These are phyloP conservation scores for Blastobotrys malaysiensis DNA, from an alignment of 1,139 yeast genomes.

Conservation along the genomic window DNA sequence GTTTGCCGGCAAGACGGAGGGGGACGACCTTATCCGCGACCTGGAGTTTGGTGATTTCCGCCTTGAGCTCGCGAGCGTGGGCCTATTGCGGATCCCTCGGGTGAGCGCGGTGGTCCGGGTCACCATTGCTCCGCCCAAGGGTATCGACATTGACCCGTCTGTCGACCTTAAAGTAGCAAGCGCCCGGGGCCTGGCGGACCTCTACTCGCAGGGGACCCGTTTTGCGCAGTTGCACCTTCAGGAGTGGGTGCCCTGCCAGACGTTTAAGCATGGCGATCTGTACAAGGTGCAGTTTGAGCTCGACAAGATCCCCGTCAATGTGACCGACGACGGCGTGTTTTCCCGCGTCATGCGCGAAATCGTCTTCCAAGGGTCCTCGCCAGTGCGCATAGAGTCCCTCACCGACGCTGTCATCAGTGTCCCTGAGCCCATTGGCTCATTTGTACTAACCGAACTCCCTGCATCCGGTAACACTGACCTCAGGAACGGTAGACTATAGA, in stretches of 20 bases:
- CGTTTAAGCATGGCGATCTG: constrained; percentile 14
- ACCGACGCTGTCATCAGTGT: constrained; percentile 33
- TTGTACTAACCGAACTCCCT: constrained; percentile 29
- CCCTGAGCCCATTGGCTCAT: constrained; percentile 38
- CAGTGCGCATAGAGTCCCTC: constrained; percentile 29
- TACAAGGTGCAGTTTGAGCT: constrained; percentile 26
- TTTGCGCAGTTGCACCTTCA: constrained; percentile 30
- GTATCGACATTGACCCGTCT: constrained; percentile 16
- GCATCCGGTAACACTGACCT: constrained; percentile 19
- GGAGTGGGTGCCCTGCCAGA: constrained; percentile 33
- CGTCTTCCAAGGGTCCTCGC: constrained; percentile 27
- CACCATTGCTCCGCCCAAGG: constrained; percentile 20
- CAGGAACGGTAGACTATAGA: background rate
- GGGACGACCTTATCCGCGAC: constrained; percentile 22
- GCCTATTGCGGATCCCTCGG: constrained; percentile 20
- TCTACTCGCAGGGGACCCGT: constrained; percentile 23
- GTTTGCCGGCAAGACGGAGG: constrained; percentile 17
- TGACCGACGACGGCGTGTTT: constrained; percentile 28
- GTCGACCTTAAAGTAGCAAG: constrained; percentile 16
- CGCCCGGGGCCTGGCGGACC: constrained; percentile 29
- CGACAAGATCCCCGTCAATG: constrained; percentile 29
- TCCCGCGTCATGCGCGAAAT: constrained; percentile 27
- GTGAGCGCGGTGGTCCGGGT: constrained; percentile 24
- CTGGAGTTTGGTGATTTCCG: constrained; percentile 22
- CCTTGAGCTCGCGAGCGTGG: constrained; percentile 13